Evolutionary conservation across 345 rosid genomes (phyloP).

Genomic region (Citrus inodora): DNA sequence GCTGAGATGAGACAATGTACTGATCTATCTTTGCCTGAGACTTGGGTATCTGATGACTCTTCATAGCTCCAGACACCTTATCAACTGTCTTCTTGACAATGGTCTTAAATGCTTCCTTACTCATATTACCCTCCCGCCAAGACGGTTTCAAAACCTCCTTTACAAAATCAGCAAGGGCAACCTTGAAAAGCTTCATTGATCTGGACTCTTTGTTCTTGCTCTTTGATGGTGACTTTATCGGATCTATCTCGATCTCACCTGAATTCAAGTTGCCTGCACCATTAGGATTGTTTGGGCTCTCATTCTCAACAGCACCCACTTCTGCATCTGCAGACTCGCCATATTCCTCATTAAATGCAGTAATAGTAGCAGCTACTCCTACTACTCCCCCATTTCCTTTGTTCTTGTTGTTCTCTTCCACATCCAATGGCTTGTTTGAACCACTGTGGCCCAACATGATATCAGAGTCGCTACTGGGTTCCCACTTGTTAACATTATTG

Average conservation of each 20-base stretch:
- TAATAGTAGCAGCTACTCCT: conserved; percentile 24
- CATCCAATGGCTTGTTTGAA: conserved; percentile 53
- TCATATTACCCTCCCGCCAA: conserved; percentile 93
- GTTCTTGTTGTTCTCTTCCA: conserved; percentile 50
- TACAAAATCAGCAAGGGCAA: conserved; percentile 78
- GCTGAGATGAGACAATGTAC: conserved; percentile 64
- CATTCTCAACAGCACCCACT: conserved; percentile 58
- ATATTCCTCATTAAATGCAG: conserved; percentile 52
- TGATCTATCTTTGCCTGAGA: conserved; percentile 77
- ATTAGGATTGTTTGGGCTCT: conserved; percentile 40
- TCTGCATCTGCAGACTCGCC: conserved; percentile 70
- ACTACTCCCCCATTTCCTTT: conserved; percentile 31
- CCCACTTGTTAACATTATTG: conserved; percentile 38
- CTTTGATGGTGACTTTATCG: conserved; percentile 49
- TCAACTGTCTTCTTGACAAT: conserved; percentile 90
- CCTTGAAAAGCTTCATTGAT: conserved; percentile 70
- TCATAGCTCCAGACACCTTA: conserved; percentile 80
- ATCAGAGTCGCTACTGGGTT: conserved; percentile 36
- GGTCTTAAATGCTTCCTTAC: conserved; percentile 92
- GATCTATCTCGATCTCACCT: conserved; percentile 55
- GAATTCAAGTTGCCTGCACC: conserved; percentile 25
- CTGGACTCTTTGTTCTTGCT: conserved; percentile 59
- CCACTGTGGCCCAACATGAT: conserved; percentile 34
- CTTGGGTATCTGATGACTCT: conserved; percentile 70
- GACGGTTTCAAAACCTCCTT: conserved; percentile 88